Conservation (phyloP, 2,329 filamentous ascomycete genomes). For the Fusarium poae region DNA sequence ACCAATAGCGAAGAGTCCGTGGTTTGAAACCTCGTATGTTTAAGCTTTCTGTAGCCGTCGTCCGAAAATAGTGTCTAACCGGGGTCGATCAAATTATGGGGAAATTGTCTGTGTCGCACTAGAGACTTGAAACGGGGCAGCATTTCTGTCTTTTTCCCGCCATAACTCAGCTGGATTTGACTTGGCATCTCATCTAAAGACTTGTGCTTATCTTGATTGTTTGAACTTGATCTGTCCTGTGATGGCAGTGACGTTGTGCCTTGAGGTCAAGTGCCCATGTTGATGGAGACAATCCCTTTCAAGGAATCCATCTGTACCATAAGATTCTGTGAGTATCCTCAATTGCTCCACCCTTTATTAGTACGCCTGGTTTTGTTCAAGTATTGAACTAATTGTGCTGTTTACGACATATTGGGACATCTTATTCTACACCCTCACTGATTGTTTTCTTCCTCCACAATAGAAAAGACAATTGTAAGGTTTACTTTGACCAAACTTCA, state of each 20-base stretch:
- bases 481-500: neutral
- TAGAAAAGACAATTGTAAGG: neutral
- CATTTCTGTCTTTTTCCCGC: neutral
- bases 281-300: no score
- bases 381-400: no score
- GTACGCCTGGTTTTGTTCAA: no score
- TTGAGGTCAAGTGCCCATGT: rapidly evolving
- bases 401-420: no score
- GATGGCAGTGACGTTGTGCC: neutral
- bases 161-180: neutral
- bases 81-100: neutral
- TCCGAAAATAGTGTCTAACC: neutral
- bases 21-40: neutral
- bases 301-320: no score
- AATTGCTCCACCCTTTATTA: no score
- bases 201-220: neutral
- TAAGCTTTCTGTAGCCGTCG: neutral
- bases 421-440: neutral
- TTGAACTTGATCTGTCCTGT: neutral
- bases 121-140: neutral
- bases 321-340: no score
- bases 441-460: neutral
- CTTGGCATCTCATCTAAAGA: rapidly evolving
- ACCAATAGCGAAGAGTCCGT: neutral
- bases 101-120: neutral